Evolutionary conservation across 1,284 basidiomycete species (phyloP).

Genomic region (Gomphus bonarii): DNA sequence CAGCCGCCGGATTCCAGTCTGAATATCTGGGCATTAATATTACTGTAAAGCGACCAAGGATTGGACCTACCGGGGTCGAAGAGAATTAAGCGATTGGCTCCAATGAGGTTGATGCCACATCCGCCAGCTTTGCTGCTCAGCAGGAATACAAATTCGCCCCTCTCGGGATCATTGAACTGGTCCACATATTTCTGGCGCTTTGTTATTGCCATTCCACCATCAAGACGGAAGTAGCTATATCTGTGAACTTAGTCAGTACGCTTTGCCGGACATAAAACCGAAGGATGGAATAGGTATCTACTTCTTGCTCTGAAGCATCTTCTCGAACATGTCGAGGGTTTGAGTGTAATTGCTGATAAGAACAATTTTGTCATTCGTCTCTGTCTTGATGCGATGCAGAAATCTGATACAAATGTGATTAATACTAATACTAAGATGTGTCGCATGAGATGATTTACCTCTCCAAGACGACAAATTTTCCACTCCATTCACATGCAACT

Average conservation of each 20-base stretch:
- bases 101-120: conserved; percentile 97
- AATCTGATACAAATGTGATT: conserved; percentile 65
- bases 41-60: neutral
- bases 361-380: conserved; percentile 95
- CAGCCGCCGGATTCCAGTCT: conserved; percentile 99
- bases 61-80: conserved; percentile 82
- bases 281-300: conserved; percentile 23
- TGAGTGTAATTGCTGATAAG: conserved; percentile 98
- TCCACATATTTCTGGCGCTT: conserved; percentile 98
- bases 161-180: conserved; percentile 92
- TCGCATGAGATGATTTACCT: conserved; percentile 38
- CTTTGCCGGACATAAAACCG: neutral
- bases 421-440: neutral
- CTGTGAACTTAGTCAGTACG: conserved; percentile 28
- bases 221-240: conserved; percentile 88
- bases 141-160: conserved; percentile 93
- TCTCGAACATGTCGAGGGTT: conserved; percentile 92
- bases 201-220: conserved; percentile 87
- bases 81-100: conserved; percentile 90
- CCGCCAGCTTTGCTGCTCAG: conserved; percentile 96
- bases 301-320: conserved; percentile 77
- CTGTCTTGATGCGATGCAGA: conserved; percentile 69
- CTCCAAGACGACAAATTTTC: conserved; percentile 92
- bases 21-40: conserved; percentile 5
- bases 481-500: conserved; percentile 74